Conservation (phyloP, 2,329 filamentous ascomycete genomes). For the Pseudogymnoascus sp. region DNA sequence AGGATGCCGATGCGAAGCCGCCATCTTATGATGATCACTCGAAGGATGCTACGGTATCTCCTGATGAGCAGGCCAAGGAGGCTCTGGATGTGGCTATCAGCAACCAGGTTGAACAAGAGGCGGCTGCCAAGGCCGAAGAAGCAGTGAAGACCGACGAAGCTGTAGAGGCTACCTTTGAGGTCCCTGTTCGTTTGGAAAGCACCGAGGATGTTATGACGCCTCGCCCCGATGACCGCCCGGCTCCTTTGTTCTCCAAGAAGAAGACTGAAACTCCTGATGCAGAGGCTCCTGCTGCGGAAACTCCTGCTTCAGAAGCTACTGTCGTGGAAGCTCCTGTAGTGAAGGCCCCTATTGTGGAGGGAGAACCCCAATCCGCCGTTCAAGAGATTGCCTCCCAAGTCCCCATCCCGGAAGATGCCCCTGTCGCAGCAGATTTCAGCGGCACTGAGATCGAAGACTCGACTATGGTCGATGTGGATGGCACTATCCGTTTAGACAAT, state of each 20-base stretch:
- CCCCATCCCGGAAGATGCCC: conserved; percentile 19
- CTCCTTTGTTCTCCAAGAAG: conserved; percentile 51
- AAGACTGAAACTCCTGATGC: conserved; percentile 22
- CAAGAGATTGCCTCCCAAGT: conserved; percentile 3
- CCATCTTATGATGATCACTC: conserved; percentile 15
- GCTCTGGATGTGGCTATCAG: conserved; percentile 23
- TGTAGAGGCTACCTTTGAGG: conserved; percentile 9
- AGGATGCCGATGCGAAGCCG: conserved; percentile 20
- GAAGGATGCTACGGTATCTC: conserved; percentile 4
- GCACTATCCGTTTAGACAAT: conserved; percentile 1
- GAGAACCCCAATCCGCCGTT: not conserved
- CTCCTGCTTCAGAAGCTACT: not conserved
- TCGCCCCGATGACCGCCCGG: conserved; percentile 60
- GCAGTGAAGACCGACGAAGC: conserved; percentile 9
- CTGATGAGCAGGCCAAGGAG: conserved; percentile 15
- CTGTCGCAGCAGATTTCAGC: conserved; percentile 24
- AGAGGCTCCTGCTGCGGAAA: not conserved
- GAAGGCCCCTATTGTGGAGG: not conserved
- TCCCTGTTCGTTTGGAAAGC: conserved; percentile 4
- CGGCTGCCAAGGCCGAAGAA: conserved; percentile 11
- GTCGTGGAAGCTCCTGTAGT: not conserved
- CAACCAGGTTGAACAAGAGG: conserved; percentile 9
- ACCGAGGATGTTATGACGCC: conserved; percentile 34
- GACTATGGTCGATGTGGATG: not conserved
- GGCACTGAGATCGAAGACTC: conserved; percentile 3